A percentile compares a stretch with the other conserved stretches of the same genome.
These are phyloP conservation scores for Mortierella sp. DNA, from an alignment of 371 early-diverging fungal genomes.

Conservation along the genomic window DNA sequence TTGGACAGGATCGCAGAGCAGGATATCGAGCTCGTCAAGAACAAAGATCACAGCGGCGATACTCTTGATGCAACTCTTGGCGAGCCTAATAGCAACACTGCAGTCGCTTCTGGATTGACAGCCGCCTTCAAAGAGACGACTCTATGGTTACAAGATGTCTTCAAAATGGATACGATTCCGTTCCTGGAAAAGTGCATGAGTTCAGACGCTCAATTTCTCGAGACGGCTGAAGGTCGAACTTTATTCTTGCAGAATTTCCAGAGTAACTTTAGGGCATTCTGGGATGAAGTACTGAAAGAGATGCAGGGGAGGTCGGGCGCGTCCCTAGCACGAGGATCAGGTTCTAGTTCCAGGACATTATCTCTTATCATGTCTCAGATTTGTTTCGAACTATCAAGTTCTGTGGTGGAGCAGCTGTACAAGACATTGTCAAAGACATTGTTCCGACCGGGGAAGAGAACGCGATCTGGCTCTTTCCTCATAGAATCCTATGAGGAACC, in stretches of 20 bases:
- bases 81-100: background rate
- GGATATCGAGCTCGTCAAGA: conserved; percentile 10
- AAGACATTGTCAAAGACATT: conserved; percentile 55
- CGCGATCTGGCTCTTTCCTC: conserved; percentile 45
- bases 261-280: conserved; percentile 53
- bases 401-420: conserved; percentile 60
- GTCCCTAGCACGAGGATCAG: background rate
- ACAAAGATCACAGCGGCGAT: background rate
- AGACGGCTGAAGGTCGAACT: conserved; percentile 33
- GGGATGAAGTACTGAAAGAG: conserved; percentile 55
- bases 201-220: conserved; percentile 54
- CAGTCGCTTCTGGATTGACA: conserved; percentile 13
- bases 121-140: conserved; percentile 59
- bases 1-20: conserved; percentile 26
- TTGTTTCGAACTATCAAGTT: conserved; percentile 64
- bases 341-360: conserved; percentile 27
- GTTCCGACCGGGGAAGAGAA: conserved; percentile 42
- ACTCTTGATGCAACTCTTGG: conserved; percentile 4
- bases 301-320: conserved; percentile 33
- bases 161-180: conserved; percentile 54
- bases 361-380: conserved; percentile 62
- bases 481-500: conserved; percentile 53
- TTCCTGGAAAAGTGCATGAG: conserved; percentile 58
- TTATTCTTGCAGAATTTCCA: conserved; percentile 47
- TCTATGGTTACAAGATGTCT: conserved; percentile 58